These are phyloP conservation scores for Diospyros lotus DNA, from an alignment of 148 eudicot genomes.

Conservation along the genomic window DNA sequence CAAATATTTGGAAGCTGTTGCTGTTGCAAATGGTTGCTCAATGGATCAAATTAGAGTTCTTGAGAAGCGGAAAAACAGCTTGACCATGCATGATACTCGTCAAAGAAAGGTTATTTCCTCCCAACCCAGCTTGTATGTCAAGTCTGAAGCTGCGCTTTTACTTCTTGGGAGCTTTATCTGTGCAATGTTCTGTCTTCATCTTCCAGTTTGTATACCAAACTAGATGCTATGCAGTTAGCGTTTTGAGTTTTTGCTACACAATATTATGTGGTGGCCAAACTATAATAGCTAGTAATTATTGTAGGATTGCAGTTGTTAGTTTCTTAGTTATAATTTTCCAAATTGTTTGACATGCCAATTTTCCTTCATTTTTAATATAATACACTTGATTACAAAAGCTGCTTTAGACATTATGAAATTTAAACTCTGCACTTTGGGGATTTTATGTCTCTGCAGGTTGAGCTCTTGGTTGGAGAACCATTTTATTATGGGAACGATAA, in stretches of 20 bases:
- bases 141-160: background rate
- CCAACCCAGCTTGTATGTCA: background rate
- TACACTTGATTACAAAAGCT: background rate
- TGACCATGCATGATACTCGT: constrained; percentile 35
- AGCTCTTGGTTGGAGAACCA: constrained; percentile 78
- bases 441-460: constrained; percentile 44
- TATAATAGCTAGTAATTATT: background rate
- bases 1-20: constrained; percentile 54
- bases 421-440: background rate
- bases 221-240: too few species aligned
- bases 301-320: background rate
- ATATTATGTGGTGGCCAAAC: background rate
- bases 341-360: background rate
- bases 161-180: background rate
- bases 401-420: background rate
- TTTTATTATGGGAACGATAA: constrained; percentile 70
- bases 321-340: background rate
- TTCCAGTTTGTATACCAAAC: background rate
- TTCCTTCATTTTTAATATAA: background rate
- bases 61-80: constrained; percentile 28
- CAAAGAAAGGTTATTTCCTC: constrained; percentile 46
- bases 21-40: constrained; percentile 57
- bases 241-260: too few species aligned
- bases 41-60: constrained; percentile 44
- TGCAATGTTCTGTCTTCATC: background rate